Conservation (phyloP, 441 rosid genomes). For the Gossypium davidsonii region DNA sequence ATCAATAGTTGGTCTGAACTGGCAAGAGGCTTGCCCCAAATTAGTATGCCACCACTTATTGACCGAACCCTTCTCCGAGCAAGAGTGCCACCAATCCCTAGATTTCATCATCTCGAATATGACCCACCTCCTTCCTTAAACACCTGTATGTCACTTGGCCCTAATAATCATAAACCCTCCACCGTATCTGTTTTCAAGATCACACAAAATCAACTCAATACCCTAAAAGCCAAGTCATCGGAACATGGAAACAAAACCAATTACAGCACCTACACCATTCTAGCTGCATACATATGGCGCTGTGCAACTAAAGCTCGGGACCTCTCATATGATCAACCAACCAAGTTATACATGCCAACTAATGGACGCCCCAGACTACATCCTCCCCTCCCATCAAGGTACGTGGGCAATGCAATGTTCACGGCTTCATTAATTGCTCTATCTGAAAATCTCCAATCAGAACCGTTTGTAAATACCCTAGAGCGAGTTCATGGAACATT, state of each 20-base stretch:
- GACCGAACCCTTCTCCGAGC: conserved; percentile 15
- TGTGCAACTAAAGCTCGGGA: conserved; percentile 18
- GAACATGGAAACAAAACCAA: background rate
- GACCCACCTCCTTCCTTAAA: conserved; percentile 11
- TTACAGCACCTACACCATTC: conserved; percentile 12
- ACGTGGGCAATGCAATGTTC: conserved; percentile 14
- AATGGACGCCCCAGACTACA: conserved; percentile 9
- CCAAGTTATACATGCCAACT: background rate
- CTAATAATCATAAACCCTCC: background rate
- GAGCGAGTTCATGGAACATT: conserved; percentile 19
- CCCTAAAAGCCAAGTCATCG: conserved; percentile 5
- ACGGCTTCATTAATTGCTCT: background rate
- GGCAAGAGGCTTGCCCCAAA: conserved; percentile 13
- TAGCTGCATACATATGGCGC: conserved; percentile 21
- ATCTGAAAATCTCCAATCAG: conserved; percentile 18
- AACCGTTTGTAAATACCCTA: conserved; percentile 12
- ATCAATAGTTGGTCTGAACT: conserved; percentile 21
- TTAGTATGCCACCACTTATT: background rate
- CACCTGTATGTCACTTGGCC: background rate
- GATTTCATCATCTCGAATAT: conserved; percentile 14
- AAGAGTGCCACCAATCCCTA: conserved; percentile 7
- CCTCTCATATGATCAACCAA: conserved; percentile 12
- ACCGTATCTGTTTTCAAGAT: conserved; percentile 4
- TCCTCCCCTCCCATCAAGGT: conserved; percentile 10
- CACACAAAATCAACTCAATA: conserved; percentile 11